Conservation (phyloP, 768 basidiomycete genomes). For the Fistulinella prunicolor region DNA sequence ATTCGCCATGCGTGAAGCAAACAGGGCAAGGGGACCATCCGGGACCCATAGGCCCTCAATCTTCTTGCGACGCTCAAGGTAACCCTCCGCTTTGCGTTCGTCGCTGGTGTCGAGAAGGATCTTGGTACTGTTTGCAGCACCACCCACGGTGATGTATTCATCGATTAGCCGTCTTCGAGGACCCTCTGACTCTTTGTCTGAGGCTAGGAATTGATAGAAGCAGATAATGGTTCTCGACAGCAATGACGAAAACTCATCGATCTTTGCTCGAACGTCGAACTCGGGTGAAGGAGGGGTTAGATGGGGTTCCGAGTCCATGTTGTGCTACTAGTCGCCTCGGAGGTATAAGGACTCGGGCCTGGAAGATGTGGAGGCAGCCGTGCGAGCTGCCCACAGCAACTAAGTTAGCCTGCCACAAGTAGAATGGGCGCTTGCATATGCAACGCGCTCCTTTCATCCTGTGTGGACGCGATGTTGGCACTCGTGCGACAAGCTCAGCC, state of each 20-base stretch:
- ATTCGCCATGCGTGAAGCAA: constrained; percentile 22
- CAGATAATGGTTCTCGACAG: constrained; percentile 26
- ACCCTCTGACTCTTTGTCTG: constrained; percentile 21
- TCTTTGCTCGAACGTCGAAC: constrained; percentile 20
- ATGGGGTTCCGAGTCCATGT: constrained; percentile 14
- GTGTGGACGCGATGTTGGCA: too few species aligned
- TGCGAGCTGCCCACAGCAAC: constrained; percentile 7
- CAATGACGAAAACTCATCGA: constrained; percentile 21
- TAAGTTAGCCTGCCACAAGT: constrained; percentile 1
- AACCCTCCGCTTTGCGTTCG: constrained; percentile 22
- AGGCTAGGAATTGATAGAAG: constrained; percentile 27
- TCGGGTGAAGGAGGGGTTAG: background rate
- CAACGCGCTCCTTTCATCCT: background rate
- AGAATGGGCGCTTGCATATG: constrained; percentile 5
- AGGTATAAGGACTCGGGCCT: background rate
- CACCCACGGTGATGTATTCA: constrained; percentile 29
- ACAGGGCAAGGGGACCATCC: constrained; percentile 15
- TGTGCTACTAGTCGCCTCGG: background rate
- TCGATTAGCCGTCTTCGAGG: constrained; percentile 23
- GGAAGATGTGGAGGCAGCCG: background rate
- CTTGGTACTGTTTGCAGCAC: constrained; percentile 23
- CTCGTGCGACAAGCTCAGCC: too few species aligned
- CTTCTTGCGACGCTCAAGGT: constrained; percentile 19
- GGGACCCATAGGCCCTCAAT: constrained; percentile 19
- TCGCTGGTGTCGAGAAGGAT: constrained; percentile 23